Evolutionary conservation across 2,329 filamentous ascomycete species (phyloP), one percentile per base, ranked within the genome.

Genomic region (Colletotrichum eleusines): DNA sequence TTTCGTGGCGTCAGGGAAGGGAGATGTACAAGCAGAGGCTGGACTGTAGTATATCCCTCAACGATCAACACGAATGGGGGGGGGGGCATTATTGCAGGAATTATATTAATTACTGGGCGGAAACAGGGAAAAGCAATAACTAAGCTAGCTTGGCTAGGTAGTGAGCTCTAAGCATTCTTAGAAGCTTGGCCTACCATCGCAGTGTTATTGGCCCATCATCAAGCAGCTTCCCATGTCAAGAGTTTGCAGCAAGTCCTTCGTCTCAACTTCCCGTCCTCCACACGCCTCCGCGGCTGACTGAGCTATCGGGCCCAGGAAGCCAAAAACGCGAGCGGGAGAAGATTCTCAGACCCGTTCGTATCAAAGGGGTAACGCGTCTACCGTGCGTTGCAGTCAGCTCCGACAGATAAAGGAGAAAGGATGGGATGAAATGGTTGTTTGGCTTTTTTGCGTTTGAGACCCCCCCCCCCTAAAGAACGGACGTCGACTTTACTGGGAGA

Each of bases 21-120:
- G 40, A 2, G 6, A 4, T 42, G 40, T 42, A 42, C 16, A 42
- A 26, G 12, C 2, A 63, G 40, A 16, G 40, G 64, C 8, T 63
- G 58, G 40, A 63, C 28, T 58, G 42, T 11, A 64, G 42, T 0
- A n/a, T n/a, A n/a, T n/a, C n/a, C n/a, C n/a, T 65, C 28, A 44
- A 59, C 44, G 40, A 69, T 54, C 42, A 69, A 64, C 35, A 51
- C 59, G 44, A 65, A 65, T 20, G n/a, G n/a, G n/a, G n/a, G 61
- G 44, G 4, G 38, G 66, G 59, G n/a, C 53, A 2, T 44, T 59
- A 3, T 14, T 54, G 61, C 3, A 53, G 61, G 16, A 28, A 16
- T 28, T 3, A 18, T n/a, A n/a, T n/a, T n/a, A 16, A 18, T 16
- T 8, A 28, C 3, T 3, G 14, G 9, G 3, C 7, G 35, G n/a